These are phyloP conservation scores for Emergomyces orientalis DNA, from an alignment of 2,329 filamentous ascomycete species.

Conservation along the genomic window DNA sequence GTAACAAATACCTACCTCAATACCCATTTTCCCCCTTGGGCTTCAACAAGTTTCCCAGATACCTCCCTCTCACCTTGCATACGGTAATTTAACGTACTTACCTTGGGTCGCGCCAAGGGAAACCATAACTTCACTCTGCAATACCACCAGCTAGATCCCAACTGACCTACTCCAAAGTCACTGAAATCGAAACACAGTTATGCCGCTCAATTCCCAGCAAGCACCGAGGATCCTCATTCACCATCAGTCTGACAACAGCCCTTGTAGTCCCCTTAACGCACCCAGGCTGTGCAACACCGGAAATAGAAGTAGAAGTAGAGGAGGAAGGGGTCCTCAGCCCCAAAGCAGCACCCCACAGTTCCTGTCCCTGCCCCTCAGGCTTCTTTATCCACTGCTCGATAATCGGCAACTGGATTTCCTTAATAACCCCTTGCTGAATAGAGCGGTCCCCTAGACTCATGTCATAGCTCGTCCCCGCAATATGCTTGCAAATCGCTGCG, in stretches of 20 bases:
- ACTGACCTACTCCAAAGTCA: neutral
- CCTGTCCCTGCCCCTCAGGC: neutral
- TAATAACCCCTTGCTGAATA: slow-evolving; percentile 11
- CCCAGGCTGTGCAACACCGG: neutral
- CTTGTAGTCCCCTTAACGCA: too few species aligned
- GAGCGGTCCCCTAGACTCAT: slow-evolving; percentile 10
- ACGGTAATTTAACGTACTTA: neutral
- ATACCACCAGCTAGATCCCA: neutral
- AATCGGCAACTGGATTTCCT: slow-evolving; percentile 10
- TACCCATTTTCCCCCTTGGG: too few species aligned
- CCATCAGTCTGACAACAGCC: neutral
- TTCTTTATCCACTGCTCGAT: slow-evolving; percentile 5
- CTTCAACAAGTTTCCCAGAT: neutral
- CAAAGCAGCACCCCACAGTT: neutral
- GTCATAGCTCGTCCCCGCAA: slow-evolving; percentile 6
- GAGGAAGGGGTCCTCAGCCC: neutral
- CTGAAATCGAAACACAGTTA: neutral
- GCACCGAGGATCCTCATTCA: neutral
- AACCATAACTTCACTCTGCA: neutral
- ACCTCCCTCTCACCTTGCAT: neutral
- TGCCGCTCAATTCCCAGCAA: too few species aligned
- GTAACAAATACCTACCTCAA: too few species aligned
- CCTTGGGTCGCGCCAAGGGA: neutral
- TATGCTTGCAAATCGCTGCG: neutral
- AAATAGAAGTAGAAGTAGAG: neutral